These are phyloP conservation scores for Pythium chondricola DNA, from an alignment of 352 stramenopile genomes.

Conservation along the genomic window DNA sequence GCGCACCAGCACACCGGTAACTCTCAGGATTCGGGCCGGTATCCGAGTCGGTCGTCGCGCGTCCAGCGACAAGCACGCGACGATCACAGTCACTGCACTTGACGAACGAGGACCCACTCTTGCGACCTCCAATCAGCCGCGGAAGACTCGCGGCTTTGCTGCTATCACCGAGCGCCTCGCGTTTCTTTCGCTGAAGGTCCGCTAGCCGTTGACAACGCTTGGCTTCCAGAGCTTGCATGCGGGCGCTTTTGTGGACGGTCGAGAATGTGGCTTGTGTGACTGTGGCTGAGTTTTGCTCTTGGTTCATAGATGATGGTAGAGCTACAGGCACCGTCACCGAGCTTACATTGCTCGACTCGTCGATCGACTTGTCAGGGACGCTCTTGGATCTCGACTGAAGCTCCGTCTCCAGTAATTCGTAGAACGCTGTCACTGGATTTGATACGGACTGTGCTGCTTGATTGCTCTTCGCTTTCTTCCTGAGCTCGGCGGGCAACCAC, in stretches of 20 bases:
- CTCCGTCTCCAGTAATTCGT: conserved; percentile 23
- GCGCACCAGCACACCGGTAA: conserved; percentile 39
- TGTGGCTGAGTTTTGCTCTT: too few relatives aligned
- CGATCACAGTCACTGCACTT: conserved; percentile 54
- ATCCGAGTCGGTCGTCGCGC: conserved; percentile 5
- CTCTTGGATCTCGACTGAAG: not conserved
- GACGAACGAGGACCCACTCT: conserved; percentile 47
- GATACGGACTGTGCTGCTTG: not conserved
- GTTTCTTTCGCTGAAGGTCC: conserved; percentile 47
- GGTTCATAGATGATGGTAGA: too few relatives aligned
- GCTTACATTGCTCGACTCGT: not conserved
- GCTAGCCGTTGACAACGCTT: conserved; percentile 40
- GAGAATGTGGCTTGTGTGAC: too few relatives aligned
- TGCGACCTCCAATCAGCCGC: conserved; percentile 64
- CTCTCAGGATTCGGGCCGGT: not conserved
- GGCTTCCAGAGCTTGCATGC: conserved; percentile 54
- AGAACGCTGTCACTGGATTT: conserved; percentile 36
- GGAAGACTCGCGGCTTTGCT: conserved; percentile 44
- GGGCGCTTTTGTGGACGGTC: conserved; percentile 35
- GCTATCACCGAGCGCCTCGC: conserved; percentile 47
- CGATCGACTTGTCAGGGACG: not conserved
- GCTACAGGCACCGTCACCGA: too few relatives aligned
- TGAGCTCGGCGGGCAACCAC: conserved; percentile 8
- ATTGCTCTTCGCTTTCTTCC: conserved; percentile 8
- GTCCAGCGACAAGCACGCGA: conserved; percentile 30